Evolutionary conservation across 345 rosid species (phyloP), one percentile per base, ranked within the genome.

Genomic region (Arabis alpina): DNA sequence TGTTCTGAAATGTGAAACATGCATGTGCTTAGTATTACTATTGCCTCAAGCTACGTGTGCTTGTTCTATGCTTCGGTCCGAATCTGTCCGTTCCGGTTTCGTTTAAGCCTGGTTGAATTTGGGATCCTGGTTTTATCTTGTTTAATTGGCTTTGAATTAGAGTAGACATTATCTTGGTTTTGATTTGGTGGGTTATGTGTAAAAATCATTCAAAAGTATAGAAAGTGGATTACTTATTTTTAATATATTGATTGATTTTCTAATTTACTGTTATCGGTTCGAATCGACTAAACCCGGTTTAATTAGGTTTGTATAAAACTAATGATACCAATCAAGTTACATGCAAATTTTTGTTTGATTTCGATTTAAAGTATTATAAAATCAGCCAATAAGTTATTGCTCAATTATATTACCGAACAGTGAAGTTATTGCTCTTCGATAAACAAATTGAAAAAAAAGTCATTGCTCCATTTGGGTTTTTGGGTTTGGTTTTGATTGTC

Each of bases 21-120:
- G 62, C 58, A 54, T 19, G 58, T 75, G 74, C 58, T 4, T 19
- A 4, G 3, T 3, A 3, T 54, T 25, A 25, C 40, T 61, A 24
- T 16, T 68, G 69, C 55, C 24, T 60, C 43, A 24, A 51, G 67
- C 67, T 59, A 65, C 65, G 77, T 74, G 72, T 58, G 54, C 67
- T 42, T 16, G 2, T 50, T 59, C 48, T 42, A 24, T 30, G 42
- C 14, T 74, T 66, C 15, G 49, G 48, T 74, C 32, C 10, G 34
- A 48, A 11, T 72, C 58, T 48, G 34, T 4, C 52, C 5, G 25
- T 52, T 48, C 62, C 49, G 36, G 24, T 32, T 54, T 14, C 4
- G 4, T 52, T 40, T 23, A 50, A 28, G 43, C 3, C 48, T 3
- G 11, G 25, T 56, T 64, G 14, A 37, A 5, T 34, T 70, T 41